phyloP scores from a whole-genome alignment of 805 yeast species.

The Kluyveromyces wickerhamii region DNA sequence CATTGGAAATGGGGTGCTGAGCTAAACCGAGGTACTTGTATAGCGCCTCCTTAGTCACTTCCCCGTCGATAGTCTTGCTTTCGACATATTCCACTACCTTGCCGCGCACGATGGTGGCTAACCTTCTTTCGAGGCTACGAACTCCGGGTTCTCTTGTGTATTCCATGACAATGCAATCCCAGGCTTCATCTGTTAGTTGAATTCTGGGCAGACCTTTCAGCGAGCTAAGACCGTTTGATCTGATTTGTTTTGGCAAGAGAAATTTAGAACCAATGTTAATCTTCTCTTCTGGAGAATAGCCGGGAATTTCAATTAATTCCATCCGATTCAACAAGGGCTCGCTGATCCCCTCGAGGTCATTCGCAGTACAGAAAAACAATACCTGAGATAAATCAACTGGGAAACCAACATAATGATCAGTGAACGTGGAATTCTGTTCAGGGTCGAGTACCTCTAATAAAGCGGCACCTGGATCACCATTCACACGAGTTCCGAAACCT shows the following conservation, averaged over 20 bases:
- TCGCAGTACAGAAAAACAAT: constrained; percentile 79
- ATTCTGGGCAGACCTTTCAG: constrained; percentile 28
- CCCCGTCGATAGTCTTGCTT: constrained; percentile 22
- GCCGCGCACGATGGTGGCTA: constrained; percentile 71
- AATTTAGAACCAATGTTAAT: constrained; percentile 59
- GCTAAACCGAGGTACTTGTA: constrained; percentile 66
- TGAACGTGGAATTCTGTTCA: constrained; percentile 70
- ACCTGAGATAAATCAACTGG: constrained; percentile 80
- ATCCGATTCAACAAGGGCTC: constrained; percentile 76
- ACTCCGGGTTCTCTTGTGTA: constrained; percentile 87
- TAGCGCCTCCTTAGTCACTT: constrained; percentile 46
- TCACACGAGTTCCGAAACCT: constrained; percentile 30
- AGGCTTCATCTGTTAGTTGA: constrained; percentile 41
- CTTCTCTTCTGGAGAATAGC: constrained; percentile 75
- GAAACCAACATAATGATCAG: constrained; percentile 79
- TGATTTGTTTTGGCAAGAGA: constrained; percentile 67
- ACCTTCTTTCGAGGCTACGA: constrained; percentile 63
- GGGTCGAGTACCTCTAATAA: constrained; percentile 84
- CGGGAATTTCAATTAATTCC: constrained; percentile 71
- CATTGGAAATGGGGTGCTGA: constrained; percentile 35
- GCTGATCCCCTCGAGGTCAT: constrained; percentile 61
- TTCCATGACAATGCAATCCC: constrained; percentile 53
- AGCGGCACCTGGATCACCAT: constrained; percentile 90
- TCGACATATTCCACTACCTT: constrained; percentile 63
- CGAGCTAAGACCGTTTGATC: constrained; percentile 51